phyloP scores from a whole-genome alignment of 2,329 filamentous ascomycete species.

The Diplodia seriata region DNA sequence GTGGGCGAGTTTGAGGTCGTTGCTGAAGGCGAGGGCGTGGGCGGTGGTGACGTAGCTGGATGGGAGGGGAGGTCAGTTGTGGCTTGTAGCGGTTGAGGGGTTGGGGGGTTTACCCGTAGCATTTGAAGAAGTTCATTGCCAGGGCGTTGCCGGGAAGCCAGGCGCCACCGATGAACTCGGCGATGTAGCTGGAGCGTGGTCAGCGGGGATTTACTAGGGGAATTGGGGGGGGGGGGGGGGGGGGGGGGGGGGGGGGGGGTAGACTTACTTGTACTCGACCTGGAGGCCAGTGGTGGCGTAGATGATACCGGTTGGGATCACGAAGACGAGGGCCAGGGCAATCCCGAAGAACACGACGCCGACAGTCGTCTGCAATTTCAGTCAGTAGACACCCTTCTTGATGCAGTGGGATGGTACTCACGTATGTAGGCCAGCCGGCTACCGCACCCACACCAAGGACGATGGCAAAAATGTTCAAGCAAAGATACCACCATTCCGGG shows the following conservation, averaged over 20 bases:
- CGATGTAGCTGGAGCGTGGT: slow-evolving; percentile 53
- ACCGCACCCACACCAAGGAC: slow-evolving; percentile 56
- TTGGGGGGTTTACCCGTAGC: slow-evolving; percentile 33
- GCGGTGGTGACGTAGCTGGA: slow-evolving; percentile 33
- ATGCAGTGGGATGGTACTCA: background rate
- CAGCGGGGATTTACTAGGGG: background rate
- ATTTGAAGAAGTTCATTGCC: slow-evolving; percentile 34
- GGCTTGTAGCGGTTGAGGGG: background rate
- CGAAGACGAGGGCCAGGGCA: slow-evolving; percentile 58
- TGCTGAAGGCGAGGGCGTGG: slow-evolving; percentile 34
- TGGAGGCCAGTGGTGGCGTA: slow-evolving; percentile 62
- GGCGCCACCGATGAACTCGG: slow-evolving; percentile 49
- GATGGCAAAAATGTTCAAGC: slow-evolving; percentile 61
- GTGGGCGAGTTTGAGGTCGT: slow-evolving; percentile 51
- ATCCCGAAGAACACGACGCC: slow-evolving; percentile 62
- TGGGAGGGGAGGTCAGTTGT: background rate
- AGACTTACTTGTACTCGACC: slow-evolving; percentile 49
- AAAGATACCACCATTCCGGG: slow-evolving; percentile 52
- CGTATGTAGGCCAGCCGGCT: slow-evolving; percentile 57
- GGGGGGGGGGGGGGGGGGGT: too few species aligned
- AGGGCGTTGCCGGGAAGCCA: slow-evolving; percentile 34
- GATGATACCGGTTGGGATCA: slow-evolving; percentile 61
- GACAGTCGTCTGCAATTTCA: slow-evolving; percentile 48
- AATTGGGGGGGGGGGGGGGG: too few species aligned
- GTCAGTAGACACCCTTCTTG: background rate